These are phyloP conservation scores for Nothophaeocryptopus gaeumannii DNA, from an alignment of 2,329 filamentous ascomycete species.

Conservation along the genomic window DNA sequence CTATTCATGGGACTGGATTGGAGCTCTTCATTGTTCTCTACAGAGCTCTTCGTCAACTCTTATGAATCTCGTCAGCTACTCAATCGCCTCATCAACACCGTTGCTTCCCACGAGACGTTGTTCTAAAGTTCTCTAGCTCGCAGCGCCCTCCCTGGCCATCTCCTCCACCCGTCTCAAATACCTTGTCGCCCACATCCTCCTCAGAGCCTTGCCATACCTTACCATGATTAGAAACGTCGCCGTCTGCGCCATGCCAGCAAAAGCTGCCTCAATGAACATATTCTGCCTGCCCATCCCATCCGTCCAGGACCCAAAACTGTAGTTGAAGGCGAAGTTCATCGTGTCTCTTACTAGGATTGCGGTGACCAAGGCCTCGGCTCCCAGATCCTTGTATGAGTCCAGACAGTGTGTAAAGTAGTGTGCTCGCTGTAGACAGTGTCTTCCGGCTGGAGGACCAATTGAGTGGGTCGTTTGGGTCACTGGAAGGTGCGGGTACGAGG, in stretches of 20 bases:
- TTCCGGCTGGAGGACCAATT: constrained; percentile 41
- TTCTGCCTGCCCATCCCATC: constrained; percentile 43
- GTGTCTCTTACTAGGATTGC: constrained; percentile 49
- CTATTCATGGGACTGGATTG: too few relatives aligned
- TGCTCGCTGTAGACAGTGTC: constrained; percentile 40
- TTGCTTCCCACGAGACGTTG: too few relatives aligned
- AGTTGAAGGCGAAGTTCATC: constrained; percentile 48
- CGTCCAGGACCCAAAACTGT: constrained; percentile 50
- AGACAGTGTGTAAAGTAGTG: constrained; percentile 48
- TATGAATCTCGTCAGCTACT: too few relatives aligned
- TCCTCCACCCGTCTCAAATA: too few relatives aligned
- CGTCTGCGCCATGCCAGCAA: constrained; percentile 42
- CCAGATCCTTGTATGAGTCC: constrained; percentile 46
- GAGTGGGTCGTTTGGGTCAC: constrained; percentile 38
- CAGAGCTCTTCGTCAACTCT: too few relatives aligned
- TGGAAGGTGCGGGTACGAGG: constrained; percentile 42
- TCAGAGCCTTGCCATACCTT: constrained; percentile 48
- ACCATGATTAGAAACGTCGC: constrained; percentile 46
- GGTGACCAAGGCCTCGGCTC: constrained; percentile 46
- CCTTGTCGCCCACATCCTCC: constrained; percentile 26
- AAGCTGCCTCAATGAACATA: constrained; percentile 45
- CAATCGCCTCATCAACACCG: too few relatives aligned
- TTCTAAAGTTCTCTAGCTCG: too few relatives aligned
- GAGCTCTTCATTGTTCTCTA: too few relatives aligned
- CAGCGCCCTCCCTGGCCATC: too few relatives aligned